Conservation (phyloP, 352 stramenopile genomes). For the Thraustotheca clavata region DNA sequence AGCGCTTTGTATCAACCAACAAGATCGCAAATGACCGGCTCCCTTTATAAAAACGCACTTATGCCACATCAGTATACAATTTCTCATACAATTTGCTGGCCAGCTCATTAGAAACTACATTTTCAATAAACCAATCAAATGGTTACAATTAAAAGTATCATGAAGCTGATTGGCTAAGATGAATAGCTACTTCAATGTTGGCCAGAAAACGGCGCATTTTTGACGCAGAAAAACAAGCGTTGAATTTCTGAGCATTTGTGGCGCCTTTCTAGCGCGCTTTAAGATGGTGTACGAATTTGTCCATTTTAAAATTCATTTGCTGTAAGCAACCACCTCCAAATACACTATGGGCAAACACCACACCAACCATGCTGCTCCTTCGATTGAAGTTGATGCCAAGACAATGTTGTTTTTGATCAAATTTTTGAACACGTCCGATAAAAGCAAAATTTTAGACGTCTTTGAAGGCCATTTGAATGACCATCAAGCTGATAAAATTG, state of each 20-base stretch:
- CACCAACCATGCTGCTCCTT: not conserved
- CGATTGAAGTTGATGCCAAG: constrained; percentile 14
- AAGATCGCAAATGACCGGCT: not conserved
- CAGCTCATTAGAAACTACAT: not conserved
- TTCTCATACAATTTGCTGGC: constrained; percentile 9
- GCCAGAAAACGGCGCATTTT: not conserved
- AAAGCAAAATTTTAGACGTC: constrained; percentile 7
- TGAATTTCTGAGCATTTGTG: not conserved
- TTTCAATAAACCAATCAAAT: not conserved
- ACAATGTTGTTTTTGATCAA: constrained; percentile 17
- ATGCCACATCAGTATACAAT: constrained; percentile 5
- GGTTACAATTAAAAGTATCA: not conserved
- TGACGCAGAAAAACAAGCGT: not conserved
- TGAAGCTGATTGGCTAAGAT: not conserved
- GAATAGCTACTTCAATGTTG: not conserved
- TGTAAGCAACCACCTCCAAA: not conserved
- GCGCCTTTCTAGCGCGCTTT: not conserved
- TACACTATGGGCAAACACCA: constrained; percentile 5
- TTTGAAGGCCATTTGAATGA: constrained; percentile 1
- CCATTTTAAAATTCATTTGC: not conserved
- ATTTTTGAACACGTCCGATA: constrained; percentile 15
- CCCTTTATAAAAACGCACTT: not conserved
- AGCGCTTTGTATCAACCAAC: constrained; percentile 8
- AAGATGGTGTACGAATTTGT: not conserved
- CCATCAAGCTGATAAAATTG: constrained; percentile 4